Base-by-base conservation (phyloP, 768 basidiomycete species). In the Rossbeevera mucosa region DNA sequence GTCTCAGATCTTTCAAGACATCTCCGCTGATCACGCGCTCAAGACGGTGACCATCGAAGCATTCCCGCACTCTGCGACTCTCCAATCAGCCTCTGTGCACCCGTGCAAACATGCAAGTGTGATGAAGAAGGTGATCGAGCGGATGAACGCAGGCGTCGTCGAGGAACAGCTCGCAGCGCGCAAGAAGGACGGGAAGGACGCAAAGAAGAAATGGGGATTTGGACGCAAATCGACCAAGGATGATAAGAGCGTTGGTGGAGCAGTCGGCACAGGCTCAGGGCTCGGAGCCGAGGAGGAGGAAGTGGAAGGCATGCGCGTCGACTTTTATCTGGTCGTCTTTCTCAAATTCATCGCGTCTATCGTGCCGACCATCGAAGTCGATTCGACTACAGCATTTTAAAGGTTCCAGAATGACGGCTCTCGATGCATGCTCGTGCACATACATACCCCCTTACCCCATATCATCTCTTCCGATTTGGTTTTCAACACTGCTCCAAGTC, bases 121-220 rank as follows among this genome's bases (percentile, higher is more conserved):
- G 52, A 99, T 99, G 96, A 97, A 96, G 81, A 98, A 97, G 69
- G 92, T 98, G 55, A 97, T 98, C 65, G 95, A 98, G 70, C 82
- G 95, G 52, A 97, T 98, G 94, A 96, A 98, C 71, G 82, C 81
- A 59, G 84, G 84, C 55, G 87, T 93, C 24, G 79, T 88, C 50
- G 90, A 86, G 54, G 85, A 90, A 66, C 90, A 93, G 68, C 79
- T 90, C 18, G 83, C 85, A 14, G 78, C 81, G 54, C 80, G 80
- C 56, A 83, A 82, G 61, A 63, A 70, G 25, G 67, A 73, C 48
- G 52, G 65, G 21, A 81, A 81, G 60, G 70, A 76, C 45, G 46
- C 58, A 4, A 86, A 86, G 77, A 91, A 88, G 76, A 93, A 91
- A 70, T 93, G 94, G 83, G 73, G 82, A 38, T 88, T 94, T 61